Evolutionary conservation across 441 rosid species (phyloP), one percentile per base, ranked within the genome.

Genomic region (Croton setiger): DNA sequence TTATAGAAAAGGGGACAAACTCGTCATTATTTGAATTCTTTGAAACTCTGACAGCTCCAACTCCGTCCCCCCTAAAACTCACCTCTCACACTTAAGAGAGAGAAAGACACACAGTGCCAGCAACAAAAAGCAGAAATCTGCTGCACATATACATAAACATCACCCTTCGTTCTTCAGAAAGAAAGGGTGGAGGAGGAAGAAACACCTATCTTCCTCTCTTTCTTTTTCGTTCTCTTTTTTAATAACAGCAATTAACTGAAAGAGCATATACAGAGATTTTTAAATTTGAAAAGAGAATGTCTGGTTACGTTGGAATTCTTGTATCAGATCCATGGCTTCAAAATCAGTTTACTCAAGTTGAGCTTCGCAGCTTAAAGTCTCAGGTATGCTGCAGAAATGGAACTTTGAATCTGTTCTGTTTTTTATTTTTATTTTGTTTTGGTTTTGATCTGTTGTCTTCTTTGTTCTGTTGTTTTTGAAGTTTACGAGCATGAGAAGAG

Each of bases 301-400:
- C 94, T 10, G 87, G 88, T n/a, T 93, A 87, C 84, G 94, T 89
- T 4, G 98, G 98, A 41, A 78, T 93, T 79, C 75, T 93, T 18
- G 93, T 93, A 31, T 91, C 98, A 75, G 98, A 93, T 88, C 96
- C 97, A 69, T 89, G 78, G 87, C 91, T 93, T 44, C 98, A 93
- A 60, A 93, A 89, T 75, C 98, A 93, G 84, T 93, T 93, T 87
- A 93, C 98, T 56, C 98, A 93, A 60, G 98, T 91, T 51, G 98
- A 93, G 91, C 98, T 93, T 68, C 88, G 97, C 23, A 89, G 98
- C 83, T 86, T 93, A 60, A 93, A 93, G 81, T 65, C 92, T 73
- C 96, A 93, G 52, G 98, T 89, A 81, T 67, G 85, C 47, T 48
- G 7, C 55, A 1, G 15, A 7, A 67, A 56, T 43, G 44, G 35